phyloP scores from a whole-genome alignment of 306 rosid species.

The Urtica urens region DNA sequence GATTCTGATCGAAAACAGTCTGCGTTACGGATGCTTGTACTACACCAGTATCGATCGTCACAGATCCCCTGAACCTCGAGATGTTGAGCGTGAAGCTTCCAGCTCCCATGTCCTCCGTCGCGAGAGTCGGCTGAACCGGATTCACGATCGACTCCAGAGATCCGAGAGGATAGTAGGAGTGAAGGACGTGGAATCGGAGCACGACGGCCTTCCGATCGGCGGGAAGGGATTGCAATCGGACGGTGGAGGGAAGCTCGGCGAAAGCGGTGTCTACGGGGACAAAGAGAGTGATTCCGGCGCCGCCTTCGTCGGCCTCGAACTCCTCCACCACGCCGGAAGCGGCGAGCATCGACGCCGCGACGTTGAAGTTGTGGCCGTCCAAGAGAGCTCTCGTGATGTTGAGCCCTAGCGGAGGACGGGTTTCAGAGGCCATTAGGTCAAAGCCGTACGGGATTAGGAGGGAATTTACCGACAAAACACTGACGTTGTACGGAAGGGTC shows the following conservation, averaged over 20 bases:
- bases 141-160: conserved; percentile 77
- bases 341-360: conserved; percentile 72
- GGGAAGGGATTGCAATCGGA: conserved; percentile 56
- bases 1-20: conserved; percentile 88
- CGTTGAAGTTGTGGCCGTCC: conserved; percentile 83
- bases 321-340: conserved; percentile 89
- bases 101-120: conserved; percentile 85
- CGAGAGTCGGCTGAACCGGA: conserved; percentile 94
- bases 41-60: conserved; percentile 72
- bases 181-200: conserved; percentile 71
- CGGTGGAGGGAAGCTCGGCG: conserved; percentile 52
- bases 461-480: conserved; percentile 60
- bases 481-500: conserved; percentile 79
- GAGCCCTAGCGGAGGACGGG: conserved; percentile 55
- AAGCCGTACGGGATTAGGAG: conserved; percentile 62
- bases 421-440: conserved; percentile 88
- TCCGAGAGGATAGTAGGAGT: conserved; percentile 83
- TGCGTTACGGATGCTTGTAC: conserved; percentile 67
- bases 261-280: conserved; percentile 74
- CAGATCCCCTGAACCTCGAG: conserved; percentile 61
- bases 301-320: conserved; percentile 87
- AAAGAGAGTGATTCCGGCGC: conserved; percentile 86
- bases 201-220: conserved; percentile 80
- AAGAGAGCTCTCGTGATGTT: conserved; percentile 65
- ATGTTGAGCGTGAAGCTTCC: conserved; percentile 81